phyloP scores from a whole-genome alignment of 2,329 filamentous ascomycete genomes.

The Emydomyces testavorans region DNA sequence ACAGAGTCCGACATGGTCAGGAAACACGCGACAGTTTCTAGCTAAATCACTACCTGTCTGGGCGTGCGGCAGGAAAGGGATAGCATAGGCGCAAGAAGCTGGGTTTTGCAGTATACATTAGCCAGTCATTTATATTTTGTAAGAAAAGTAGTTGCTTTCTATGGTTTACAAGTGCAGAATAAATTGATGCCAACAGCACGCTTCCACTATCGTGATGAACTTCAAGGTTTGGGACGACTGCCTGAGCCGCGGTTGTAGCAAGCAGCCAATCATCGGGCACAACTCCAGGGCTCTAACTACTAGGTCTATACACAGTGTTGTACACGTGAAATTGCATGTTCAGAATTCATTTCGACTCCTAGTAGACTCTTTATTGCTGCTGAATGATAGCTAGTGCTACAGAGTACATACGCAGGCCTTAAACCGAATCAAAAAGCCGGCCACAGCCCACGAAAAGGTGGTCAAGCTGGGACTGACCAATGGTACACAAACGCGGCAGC shows the following conservation, averaged over 20 bases:
- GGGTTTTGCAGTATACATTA: neutral
- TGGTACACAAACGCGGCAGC: neutral
- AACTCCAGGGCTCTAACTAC: neutral
- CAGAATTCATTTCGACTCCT: no score
- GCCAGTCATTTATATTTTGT: neutral
- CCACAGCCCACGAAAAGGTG: no score
- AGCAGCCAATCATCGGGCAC: neutral
- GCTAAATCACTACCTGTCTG: neutral
- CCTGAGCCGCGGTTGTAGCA: slow-evolving; percentile 10
- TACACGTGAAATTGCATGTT: slow-evolving; percentile 6
- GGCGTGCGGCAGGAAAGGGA: neutral
- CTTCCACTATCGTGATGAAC: neutral
- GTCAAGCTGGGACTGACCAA: no score
- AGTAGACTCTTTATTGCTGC: no score
- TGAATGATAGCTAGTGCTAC: no score
- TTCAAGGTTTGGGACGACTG: no score
- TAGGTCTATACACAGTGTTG: neutral
- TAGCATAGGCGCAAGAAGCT: neutral
- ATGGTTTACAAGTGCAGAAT: neutral
- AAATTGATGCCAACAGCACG: neutral
- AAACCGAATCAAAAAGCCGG: no score
- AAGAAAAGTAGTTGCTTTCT: neutral
- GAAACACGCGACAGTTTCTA: neutral
- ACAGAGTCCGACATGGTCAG: slow-evolving; percentile 38
- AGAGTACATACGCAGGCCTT: no score